phyloP scores from a whole-genome alignment of 305 asterid genomes.

The Fraxinus xanthoxyloides region DNA sequence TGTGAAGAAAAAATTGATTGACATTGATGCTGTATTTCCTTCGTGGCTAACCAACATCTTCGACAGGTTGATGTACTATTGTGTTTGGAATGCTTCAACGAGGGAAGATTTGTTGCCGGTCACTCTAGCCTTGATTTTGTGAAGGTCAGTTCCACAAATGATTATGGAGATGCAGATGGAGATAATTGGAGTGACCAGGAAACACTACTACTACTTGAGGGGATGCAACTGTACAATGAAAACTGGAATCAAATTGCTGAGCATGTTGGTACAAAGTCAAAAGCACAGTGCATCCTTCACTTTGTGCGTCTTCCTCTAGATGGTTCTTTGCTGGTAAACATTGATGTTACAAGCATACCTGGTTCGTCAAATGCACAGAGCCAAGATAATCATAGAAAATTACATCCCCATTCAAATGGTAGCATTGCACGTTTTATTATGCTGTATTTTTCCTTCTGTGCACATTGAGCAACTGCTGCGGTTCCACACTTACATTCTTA shows the following conservation, averaged over 20 bases:
- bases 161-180: conserved; percentile 70
- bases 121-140: conserved; percentile 90
- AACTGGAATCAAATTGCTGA: conserved; percentile 93
- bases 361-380: conserved; percentile 40
- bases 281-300: conserved; percentile 92
- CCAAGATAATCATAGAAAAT: conserved; percentile 40
- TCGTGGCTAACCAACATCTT: conserved; percentile 30
- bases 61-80: conserved; percentile 68
- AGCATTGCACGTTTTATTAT: conserved; percentile 33
- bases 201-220: conserved; percentile 82
- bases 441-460: conserved; percentile 7
- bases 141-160: conserved; percentile 60
- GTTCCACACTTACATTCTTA: conserved; percentile 22
- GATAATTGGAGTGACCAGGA: conserved; percentile 95
- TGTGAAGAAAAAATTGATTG: neutral
- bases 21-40: neutral
- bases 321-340: conserved; percentile 49
- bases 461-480: conserved; percentile 6
- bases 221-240: conserved; percentile 75
- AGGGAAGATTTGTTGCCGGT: conserved; percentile 85
- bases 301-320: conserved; percentile 85
- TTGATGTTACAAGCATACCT: conserved; percentile 68
- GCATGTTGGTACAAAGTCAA: conserved; percentile 91
- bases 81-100: conserved; percentile 85
- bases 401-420: conserved; percentile 58